Evolutionary conservation across 306 rosid genomes (phyloP).

Genomic region (Ormosia emarginata): DNA sequence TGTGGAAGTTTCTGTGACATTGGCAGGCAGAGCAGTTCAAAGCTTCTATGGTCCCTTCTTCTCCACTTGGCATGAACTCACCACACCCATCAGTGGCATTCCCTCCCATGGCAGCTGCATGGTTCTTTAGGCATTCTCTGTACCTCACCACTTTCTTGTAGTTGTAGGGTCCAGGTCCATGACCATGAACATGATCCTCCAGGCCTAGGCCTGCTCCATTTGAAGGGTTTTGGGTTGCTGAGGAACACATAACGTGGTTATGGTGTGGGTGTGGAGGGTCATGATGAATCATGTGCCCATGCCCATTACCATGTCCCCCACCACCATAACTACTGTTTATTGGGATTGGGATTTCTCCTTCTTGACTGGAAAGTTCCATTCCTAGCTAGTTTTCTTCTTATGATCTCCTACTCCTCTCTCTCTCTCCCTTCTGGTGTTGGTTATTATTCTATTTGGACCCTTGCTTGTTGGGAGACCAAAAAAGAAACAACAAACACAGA

Average conservation of each 20-base stretch:
- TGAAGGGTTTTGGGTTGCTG: constrained; percentile 30
- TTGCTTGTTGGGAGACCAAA: background rate
- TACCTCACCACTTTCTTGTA: constrained; percentile 35
- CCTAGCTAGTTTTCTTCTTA: background rate
- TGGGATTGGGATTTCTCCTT: constrained; percentile 57
- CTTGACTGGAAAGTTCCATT: constrained; percentile 61
- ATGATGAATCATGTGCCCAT: constrained; percentile 39
- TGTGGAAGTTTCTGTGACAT: constrained; percentile 92
- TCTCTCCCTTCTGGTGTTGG: background rate
- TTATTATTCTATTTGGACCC: background rate
- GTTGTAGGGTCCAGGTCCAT: constrained; percentile 18
- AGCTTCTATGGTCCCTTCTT: constrained; percentile 77
- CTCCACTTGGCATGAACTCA: constrained; percentile 91
- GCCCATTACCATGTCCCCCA: constrained; percentile 31
- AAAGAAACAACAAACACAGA: background rate
- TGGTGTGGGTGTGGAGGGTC: background rate
- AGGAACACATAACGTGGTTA: constrained; percentile 34
- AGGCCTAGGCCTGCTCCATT: constrained; percentile 15
- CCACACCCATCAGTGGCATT: constrained; percentile 89
- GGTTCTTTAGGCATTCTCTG: constrained; percentile 85
- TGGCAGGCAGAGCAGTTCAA: constrained; percentile 82
- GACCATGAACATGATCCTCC: background rate
- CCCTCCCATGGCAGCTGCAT: constrained; percentile 94
- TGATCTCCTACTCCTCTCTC: too few relatives aligned
- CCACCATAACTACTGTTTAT: constrained; percentile 33